These are phyloP conservation scores for Metschnikowia koreensis DNA, from an alignment of 805 yeast species.

Conservation along the genomic window DNA sequence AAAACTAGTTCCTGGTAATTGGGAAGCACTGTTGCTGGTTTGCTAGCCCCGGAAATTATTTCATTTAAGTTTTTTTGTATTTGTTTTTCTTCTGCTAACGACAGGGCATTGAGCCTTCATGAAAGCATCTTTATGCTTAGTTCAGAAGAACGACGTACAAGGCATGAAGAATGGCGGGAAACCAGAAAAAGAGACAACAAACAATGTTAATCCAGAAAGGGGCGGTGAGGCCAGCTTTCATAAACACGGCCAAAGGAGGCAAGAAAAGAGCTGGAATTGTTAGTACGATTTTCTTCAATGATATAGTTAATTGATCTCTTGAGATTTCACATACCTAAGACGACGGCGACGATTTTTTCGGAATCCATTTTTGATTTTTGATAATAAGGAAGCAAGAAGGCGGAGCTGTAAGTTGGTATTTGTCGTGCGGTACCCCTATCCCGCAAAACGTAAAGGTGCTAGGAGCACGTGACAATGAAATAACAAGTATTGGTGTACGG, in stretches of 20 bases:
- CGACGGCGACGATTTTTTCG: conserved; percentile 42
- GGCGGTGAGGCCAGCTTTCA: conserved; percentile 63
- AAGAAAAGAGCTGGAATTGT: conserved; percentile 51
- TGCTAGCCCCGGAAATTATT: too few relatives aligned
- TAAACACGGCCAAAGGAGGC: conserved; percentile 77
- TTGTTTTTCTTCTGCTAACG: not conserved
- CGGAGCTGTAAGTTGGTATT: not conserved
- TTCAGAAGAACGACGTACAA: conserved; percentile 52
- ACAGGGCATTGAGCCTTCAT: not conserved
- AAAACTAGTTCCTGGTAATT: too few relatives aligned
- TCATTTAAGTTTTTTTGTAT: too few relatives aligned
- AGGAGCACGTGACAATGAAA: not conserved
- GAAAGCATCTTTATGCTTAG: not conserved
- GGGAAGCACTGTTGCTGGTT: too few relatives aligned
- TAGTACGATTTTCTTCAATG: conserved; percentile 10
- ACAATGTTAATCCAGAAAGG: conserved; percentile 64
- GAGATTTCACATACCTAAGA: conserved; percentile 27
- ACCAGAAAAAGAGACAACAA: conserved; percentile 61
- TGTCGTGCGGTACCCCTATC: not conserved
- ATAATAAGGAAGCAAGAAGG: not conserved
- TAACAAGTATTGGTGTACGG: not conserved
- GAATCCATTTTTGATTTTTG: conserved; percentile 29
- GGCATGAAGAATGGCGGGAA: conserved; percentile 82
- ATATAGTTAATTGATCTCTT: not conserved
- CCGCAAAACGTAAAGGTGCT: not conserved